Evolutionary conservation across 306 rosid genomes (phyloP).

Genomic region (Trifolium pratense): DNA sequence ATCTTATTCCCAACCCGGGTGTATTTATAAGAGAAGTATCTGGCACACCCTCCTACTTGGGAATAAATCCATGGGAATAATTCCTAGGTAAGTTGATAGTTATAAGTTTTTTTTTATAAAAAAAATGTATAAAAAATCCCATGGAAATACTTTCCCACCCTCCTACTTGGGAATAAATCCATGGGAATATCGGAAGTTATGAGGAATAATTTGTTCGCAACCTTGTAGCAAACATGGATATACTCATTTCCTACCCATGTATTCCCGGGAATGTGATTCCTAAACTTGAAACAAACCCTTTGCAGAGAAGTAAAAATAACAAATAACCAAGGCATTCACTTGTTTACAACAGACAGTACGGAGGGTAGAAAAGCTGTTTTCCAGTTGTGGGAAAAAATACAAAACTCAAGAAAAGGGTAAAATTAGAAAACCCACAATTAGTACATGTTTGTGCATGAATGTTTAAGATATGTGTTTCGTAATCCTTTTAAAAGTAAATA

Average conservation of each 20-base stretch:
- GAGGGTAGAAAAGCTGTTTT: constrained; percentile 26
- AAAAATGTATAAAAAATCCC: background rate
- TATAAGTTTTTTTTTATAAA: background rate
- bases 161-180: background rate
- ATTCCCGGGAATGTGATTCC: constrained; percentile 1
- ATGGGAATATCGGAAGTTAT: background rate
- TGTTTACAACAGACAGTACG: constrained; percentile 18
- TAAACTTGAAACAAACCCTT: constrained; percentile 4
- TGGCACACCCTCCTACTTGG: no score
- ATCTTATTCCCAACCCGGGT: background rate
- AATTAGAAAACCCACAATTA: constrained; percentile 4
- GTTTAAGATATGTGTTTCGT: constrained; percentile 26
- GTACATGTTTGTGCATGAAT: constrained; percentile 20
- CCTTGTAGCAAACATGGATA: constrained; percentile 3
- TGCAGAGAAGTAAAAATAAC: no score
- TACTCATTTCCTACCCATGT: background rate
- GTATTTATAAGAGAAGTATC: no score
- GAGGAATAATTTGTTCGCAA: background rate
- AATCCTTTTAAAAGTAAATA: constrained; percentile 21
- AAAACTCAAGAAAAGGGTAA: constrained; percentile 32
- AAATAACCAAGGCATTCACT: constrained; percentile 24
- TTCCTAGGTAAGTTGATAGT: background rate
- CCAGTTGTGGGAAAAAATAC: constrained; percentile 17
- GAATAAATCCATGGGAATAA: no score
- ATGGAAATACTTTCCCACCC: background rate